Evolutionary conservation across 1,284 basidiomycete species (phyloP), one percentile per base, ranked within the genome.

Genomic region (Boletus hoseneyae): DNA sequence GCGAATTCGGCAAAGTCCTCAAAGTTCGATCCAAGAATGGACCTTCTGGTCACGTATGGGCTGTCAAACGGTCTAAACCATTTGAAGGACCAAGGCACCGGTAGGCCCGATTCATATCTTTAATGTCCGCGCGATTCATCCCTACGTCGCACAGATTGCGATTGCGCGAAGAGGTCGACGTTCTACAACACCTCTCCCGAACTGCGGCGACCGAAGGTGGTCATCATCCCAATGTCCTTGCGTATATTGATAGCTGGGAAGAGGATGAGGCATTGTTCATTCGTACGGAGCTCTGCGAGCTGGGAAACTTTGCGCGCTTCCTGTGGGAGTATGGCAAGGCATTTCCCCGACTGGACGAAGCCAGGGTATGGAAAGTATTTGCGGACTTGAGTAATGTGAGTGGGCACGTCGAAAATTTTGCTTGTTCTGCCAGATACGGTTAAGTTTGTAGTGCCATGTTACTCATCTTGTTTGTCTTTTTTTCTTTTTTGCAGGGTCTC

Each of bases 211-310:
- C 70, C 9, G 59, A 66, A 16, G 61, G 58, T 4, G 58, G 57
- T 45, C 68, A 70, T 37, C 86, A 90, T 70, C 80, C 82, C 1
- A 93, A 96, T 67, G 85, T 98, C 16, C 81, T 99, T 42, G 80
- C 79, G n/a, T 95, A 97, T 59, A 78, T 93, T 51, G 93, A 97
- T 71, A 94, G 93, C 51, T 99, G 97, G 97, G 96, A 99, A 70
- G 91, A 99, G 71, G 82, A 90, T 53, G 87, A 93, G 47, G 81
- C 84, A 51, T 74, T 99, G 29, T 97, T 82, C 71, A 95, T 99
- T 59, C 92, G 89, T 65, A 97, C 95, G 3, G 97, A 99, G 69
- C 79, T 98, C 32, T 99, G 97, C 70, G 88, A 90, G 57, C 80
- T 90, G 53, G 97, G 97, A 51, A 96, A 93, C 65, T 82, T 99